A percentile compares a stretch with the other conserved stretches of the same genome.
phyloP scores from a whole-genome alignment of 257 asterid species.

The Solanum peruvianum region DNA sequence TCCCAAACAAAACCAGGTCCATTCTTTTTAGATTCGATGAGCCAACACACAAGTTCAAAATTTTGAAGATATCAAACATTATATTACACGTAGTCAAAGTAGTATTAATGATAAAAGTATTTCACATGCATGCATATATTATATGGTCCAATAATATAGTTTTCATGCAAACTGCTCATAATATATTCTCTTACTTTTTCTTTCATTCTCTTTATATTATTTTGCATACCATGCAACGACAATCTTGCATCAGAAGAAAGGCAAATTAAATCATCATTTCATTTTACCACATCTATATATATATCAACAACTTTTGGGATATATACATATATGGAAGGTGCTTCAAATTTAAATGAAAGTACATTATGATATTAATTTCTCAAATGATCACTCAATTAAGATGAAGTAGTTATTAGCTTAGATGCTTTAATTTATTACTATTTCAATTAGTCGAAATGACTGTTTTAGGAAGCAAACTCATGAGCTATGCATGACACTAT shows the following conservation, averaged over 20 bases:
- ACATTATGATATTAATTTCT: not conserved
- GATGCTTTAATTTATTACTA: no score
- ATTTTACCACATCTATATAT: not conserved
- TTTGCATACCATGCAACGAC: conserved; percentile 12
- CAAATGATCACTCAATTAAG: not conserved
- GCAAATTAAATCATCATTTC: not conserved
- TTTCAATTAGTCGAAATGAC: not conserved
- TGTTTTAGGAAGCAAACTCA: not conserved
- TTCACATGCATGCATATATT: not conserved
- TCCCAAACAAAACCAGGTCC: not conserved
- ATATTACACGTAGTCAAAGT: not conserved
- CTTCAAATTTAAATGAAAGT: not conserved
- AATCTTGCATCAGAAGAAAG: conserved; percentile 22
- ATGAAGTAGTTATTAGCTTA: not conserved
- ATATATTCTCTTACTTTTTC: not conserved
- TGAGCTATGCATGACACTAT: not conserved
- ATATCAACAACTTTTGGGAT: not conserved
- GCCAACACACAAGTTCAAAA: conserved; percentile 4
- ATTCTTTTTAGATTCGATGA: not conserved
- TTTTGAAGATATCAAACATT: not conserved
- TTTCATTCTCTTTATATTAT: not conserved
- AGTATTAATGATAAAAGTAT: not conserved
- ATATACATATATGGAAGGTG: not conserved
- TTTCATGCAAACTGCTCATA: not conserved
- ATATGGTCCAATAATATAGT: not conserved